A percentile compares a stretch with the other conserved stretches of the same genome.
Evolutionary conservation across 1,139 yeast species (phyloP).

Genomic region (Eremothecium gossypii): DNA sequence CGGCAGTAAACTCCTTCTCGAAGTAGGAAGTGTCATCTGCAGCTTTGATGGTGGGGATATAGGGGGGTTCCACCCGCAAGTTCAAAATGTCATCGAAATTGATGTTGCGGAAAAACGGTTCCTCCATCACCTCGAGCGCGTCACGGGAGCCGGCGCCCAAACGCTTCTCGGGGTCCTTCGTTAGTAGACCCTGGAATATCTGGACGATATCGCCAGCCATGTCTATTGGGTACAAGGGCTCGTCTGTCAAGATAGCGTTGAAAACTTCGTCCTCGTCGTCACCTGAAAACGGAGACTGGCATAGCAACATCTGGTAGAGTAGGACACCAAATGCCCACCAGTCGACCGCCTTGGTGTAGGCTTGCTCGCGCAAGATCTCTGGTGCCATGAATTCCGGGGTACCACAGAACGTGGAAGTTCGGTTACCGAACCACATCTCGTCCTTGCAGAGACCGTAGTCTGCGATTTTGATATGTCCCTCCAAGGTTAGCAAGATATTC

Average conservation of each 20-base stretch:
- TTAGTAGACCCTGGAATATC: slow-evolving; percentile 77
- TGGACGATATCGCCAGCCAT: slow-evolving; percentile 97
- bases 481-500: slow-evolving; percentile 75
- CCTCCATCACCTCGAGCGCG: slow-evolving; percentile 90
- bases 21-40: slow-evolving; percentile 91
- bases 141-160: slow-evolving; percentile 82
- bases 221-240: slow-evolving; percentile 93
- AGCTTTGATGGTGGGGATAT: slow-evolving; percentile 66
- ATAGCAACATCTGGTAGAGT: slow-evolving; percentile 88
- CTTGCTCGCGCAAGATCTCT: slow-evolving; percentile 86
- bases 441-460: slow-evolving; percentile 97
- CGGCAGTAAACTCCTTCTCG: slow-evolving; percentile 90
- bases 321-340: slow-evolving; percentile 99
- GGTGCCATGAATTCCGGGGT: slow-evolving; percentile 99
- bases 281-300: slow-evolving; percentile 96
- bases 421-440: slow-evolving; percentile 84
- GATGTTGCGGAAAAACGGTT: slow-evolving; percentile 84
- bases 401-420: slow-evolving; percentile 95
- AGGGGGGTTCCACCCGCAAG: slow-evolving; percentile 76
- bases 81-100: slow-evolving; percentile 78
- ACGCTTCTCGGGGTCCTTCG: slow-evolving; percentile 78
- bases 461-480: slow-evolving; percentile 94
- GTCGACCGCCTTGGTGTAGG: slow-evolving; percentile 88
- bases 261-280: slow-evolving; percentile 97
- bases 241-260: slow-evolving; percentile 95